Base-by-base conservation (phyloP, 2,329 filamentous ascomycete species). In the Pyrenophora teres region DNA sequence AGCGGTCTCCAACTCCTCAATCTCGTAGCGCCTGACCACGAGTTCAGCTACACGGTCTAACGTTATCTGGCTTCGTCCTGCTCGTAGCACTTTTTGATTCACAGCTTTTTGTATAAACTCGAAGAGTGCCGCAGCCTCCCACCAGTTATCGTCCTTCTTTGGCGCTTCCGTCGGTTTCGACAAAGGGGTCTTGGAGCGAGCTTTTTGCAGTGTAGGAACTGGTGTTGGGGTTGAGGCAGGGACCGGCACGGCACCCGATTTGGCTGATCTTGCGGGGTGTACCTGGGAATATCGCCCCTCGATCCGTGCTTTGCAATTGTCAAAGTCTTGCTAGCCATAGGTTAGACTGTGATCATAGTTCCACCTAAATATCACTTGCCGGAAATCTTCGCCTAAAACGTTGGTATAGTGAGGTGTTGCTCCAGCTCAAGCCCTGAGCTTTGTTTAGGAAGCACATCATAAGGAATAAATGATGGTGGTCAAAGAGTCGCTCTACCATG, bases 371-470 rank as follows among this genome's bases (percentile, higher is more conserved):
- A 13, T 15, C 8, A 16, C 67, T 35, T 60, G 70, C 72, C 6
- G 76, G 70, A 51, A 73, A 77, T 18, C 63, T 69, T 30, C 64
- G 62, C 46, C 67, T 71, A 33, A 79, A 64, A 39, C 76, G 70
- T 39, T 73, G 64, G 53, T 74, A 80, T 3, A 81, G 51, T 2
- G 75, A 71, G 4, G 74, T 78, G 42, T 63, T 72, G 40, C 66
- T 70, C 79, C 79, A 81, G 12, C 65, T 63, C 18, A 80, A 64
- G 13, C 71, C 76, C 39, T 80, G 76, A 36, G 76, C 75, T 13
- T 71, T 69, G 15, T 69, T 72, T 40, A 79, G 41, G 70, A 81
- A 80, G 38, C 71, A 73, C 58, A 75, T 68, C 4, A 80, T 67
- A 43, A 81, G 60, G 51, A 80, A 80, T n/a, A 72, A 57, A 27